Conservation (phyloP, 2,329 filamentous ascomycete genomes). For the Ophiosphaerella narmari region DNA sequence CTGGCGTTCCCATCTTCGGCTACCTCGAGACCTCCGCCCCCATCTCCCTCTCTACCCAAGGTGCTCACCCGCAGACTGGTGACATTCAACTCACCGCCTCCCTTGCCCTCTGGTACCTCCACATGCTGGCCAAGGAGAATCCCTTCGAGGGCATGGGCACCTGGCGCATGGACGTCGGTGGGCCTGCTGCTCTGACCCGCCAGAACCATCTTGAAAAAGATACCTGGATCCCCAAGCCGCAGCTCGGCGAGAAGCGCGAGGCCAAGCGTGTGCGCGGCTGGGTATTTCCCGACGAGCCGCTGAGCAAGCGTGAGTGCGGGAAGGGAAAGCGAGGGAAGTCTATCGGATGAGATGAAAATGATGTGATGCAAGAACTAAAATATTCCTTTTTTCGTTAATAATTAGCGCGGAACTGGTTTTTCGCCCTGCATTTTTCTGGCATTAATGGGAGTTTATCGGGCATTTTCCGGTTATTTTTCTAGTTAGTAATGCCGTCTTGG, state of each 20-base stretch:
- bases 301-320: slow-evolving; percentile 68
- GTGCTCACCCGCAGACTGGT: slow-evolving; percentile 39
- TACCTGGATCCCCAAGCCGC: slow-evolving; percentile 74
- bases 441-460: no score
- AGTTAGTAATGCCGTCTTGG: no score
- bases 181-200: slow-evolving; percentile 72
- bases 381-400: no score
- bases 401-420: no score
- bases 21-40: slow-evolving; percentile 74
- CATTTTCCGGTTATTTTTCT: no score
- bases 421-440: no score
- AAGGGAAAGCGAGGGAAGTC: slow-evolving; percentile 39
- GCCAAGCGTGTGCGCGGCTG: slow-evolving; percentile 75
- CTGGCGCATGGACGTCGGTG: slow-evolving; percentile 75
- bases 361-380: neutral
- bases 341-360: slow-evolving; percentile 12
- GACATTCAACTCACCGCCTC: slow-evolving; percentile 67
- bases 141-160: slow-evolving; percentile 62
- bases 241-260: slow-evolving; percentile 74
- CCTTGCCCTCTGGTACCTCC: slow-evolving; percentile 77
- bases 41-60: slow-evolving; percentile 57
- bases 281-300: slow-evolving; percentile 74
- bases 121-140: slow-evolving; percentile 70
- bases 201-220: slow-evolving; percentile 73
- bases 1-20: slow-evolving; percentile 78